Base-by-base conservation (phyloP, 2,329 filamentous ascomycete species). In the Blastomyces parvus region DNA sequence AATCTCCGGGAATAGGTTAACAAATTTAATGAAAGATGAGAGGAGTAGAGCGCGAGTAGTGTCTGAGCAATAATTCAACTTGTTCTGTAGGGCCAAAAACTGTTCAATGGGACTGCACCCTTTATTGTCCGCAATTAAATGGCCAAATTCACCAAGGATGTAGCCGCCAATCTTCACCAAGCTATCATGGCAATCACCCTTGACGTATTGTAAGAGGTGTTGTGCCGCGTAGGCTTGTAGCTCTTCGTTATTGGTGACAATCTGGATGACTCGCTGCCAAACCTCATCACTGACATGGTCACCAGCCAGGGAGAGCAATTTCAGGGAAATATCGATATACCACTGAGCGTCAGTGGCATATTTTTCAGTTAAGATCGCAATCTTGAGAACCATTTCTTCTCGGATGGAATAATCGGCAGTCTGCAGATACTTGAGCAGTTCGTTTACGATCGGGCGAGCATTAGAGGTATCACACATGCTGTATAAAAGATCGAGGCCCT, bases 401-500 rank as follows among this genome's bases (percentile, higher is more conserved):
- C 95, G 86, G 70, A 99, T 97, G 5, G 93, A 93, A 75, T 96
- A 99, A 76, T 99, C 94, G 58, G 94, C 94, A 63, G 91, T 96
- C 72, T 97, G 93, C 9, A 99, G 84, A 75, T 97, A 97, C 69
- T 93, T 90, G 61, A 99, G 79, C 60, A 99, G 86, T 78, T 99
- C 94, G 65, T 89, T 88, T 48, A 99, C 94, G 68, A 99, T 96
- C 11, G 90, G 87, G 67, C 90, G 89, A 8, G 94, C 91, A 76
- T 99, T 99, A n/a, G 88, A 88, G 42, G 89, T 85, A 76, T 99
- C 94, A 75, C 95, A 99, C 94, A 99, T 99, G 85, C 94, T 99
- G 84, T 99, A 99, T 42, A 99, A 84, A 63, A 99, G 80, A 77
- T 99, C 95, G 58, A 99, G 83, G 64, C 93, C 94, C 77, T 99